Percentiles rank a stretch among this genome's conserved stretches.
Evolutionary conservation across 179 eudicot species (phyloP).

Genomic region (Heliamphora pulchella): DNA sequence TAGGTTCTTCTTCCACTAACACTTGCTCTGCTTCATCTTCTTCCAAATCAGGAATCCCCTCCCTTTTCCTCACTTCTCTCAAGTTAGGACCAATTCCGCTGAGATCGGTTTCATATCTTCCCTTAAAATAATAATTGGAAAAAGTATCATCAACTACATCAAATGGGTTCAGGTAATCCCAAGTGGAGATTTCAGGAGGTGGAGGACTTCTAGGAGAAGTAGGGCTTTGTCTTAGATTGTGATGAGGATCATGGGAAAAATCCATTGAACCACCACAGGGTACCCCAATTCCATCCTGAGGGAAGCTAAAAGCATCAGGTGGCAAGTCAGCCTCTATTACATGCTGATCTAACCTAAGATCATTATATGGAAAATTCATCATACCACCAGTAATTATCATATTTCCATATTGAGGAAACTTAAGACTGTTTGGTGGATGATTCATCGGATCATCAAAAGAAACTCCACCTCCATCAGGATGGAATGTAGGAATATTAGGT

Average conservation of each 20-base stretch:
- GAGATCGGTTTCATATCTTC: neutral
- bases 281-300: neutral
- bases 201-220: slow-evolving; percentile 7
- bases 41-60: slow-evolving; percentile 19
- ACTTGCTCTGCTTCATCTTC: neutral
- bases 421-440: neutral
- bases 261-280: neutral
- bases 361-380: neutral
- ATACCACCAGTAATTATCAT: neutral
- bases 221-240: neutral
- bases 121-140: neutral
- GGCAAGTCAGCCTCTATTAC: neutral
- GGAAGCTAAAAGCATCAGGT: neutral
- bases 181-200: neutral
- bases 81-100: neutral
- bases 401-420: neutral
- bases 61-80: slow-evolving; percentile 11
- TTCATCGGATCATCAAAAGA: neutral
- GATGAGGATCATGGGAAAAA: neutral
- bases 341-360: neutral
- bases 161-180: slow-evolving; percentile 18
- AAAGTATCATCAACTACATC: neutral
- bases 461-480: neutral
- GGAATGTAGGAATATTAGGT: neutral
- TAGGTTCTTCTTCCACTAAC: neutral